These are phyloP conservation scores for Coemansia reversa DNA, from an alignment of 192 early-diverging fungal species.

Conservation along the genomic window DNA sequence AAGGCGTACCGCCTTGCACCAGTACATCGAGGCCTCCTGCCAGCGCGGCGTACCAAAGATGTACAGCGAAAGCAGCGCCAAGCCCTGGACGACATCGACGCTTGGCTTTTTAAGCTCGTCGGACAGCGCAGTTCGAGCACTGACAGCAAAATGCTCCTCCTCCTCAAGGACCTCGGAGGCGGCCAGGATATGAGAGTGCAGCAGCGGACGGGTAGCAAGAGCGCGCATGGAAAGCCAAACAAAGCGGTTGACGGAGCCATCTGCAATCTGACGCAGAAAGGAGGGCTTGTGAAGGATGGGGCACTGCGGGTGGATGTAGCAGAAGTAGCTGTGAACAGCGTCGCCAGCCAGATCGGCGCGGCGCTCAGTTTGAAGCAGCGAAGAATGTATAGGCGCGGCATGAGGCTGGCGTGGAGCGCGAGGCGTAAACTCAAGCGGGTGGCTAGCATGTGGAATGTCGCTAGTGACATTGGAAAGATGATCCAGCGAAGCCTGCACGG, in stretches of 20 bases:
- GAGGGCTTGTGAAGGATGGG: constrained; percentile 54
- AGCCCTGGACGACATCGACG: constrained; percentile 42
- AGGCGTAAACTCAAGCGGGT: background rate
- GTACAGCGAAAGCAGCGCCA: constrained; percentile 44
- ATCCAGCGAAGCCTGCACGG: constrained; percentile 38
- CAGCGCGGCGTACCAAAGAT: constrained; percentile 44
- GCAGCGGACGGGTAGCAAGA: constrained; percentile 34
- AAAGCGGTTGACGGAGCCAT: constrained; percentile 47
- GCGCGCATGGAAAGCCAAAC: constrained; percentile 52
- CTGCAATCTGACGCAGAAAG: constrained; percentile 36
- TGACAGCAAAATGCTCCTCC: constrained; percentile 42
- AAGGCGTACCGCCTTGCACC: constrained; percentile 52
- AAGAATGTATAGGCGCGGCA: constrained; percentile 20
- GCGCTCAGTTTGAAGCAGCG: constrained; percentile 40
- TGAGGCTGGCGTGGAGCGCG: too few relatives aligned
- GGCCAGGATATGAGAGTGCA: constrained; percentile 25
- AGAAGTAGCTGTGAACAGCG: constrained; percentile 48
- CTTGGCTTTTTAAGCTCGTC: constrained; percentile 29
- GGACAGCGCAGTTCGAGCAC: constrained; percentile 27
- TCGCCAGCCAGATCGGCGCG: constrained; percentile 24
- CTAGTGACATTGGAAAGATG: constrained; percentile 38
- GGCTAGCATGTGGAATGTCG: constrained; percentile 20
- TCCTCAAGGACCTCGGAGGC: constrained; percentile 35
- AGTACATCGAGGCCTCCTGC: constrained; percentile 55
- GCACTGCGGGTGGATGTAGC: constrained; percentile 50